phyloP scores from a whole-genome alignment of 345 rosid species.

The Passiflora organensis region DNA sequence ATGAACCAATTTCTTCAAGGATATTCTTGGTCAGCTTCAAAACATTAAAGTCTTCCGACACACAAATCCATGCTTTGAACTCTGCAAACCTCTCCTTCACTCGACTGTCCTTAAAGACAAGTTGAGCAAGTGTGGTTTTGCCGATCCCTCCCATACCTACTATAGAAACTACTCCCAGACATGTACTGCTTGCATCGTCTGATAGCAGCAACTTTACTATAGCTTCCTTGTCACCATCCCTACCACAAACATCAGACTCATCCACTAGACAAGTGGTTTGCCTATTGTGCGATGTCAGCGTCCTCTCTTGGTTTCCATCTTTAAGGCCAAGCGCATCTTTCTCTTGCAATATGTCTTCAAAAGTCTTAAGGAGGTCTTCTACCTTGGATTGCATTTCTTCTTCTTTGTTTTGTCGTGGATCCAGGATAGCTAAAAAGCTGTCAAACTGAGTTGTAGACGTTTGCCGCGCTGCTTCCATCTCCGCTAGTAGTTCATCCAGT shows the following conservation, averaged over 20 bases:
- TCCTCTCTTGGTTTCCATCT: conserved; percentile 6
- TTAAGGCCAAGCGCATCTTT: conserved; percentile 14
- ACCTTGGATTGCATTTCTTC: not conserved
- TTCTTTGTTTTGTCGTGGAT: conserved; percentile 6
- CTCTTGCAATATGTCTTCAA: conserved; percentile 13
- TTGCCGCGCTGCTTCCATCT: not conserved
- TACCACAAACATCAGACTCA: not conserved
- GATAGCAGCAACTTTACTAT: not conserved
- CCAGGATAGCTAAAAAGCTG: not conserved
- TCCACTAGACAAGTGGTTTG: conserved; percentile 12
- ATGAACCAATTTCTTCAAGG: not conserved
- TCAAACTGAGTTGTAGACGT: not conserved
- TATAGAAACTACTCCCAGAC: conserved; percentile 7
- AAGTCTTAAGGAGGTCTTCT: not conserved
- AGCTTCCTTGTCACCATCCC: not conserved
- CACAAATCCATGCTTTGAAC: conserved; percentile 3
- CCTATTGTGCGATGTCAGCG: not conserved
- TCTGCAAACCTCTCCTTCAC: not conserved
- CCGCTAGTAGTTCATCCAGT: conserved; percentile 4
- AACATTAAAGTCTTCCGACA: not conserved
- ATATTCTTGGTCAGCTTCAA: not conserved
- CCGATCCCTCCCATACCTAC: conserved; percentile 10
- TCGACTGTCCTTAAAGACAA: conserved; percentile 1
- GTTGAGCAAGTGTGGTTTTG: conserved; percentile 2
- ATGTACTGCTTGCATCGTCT: not conserved